Percentiles rank a stretch among this genome's conserved stretches.
phyloP scores from a whole-genome alignment of 352 stramenopile species.

The Thraustotheca clavata region DNA sequence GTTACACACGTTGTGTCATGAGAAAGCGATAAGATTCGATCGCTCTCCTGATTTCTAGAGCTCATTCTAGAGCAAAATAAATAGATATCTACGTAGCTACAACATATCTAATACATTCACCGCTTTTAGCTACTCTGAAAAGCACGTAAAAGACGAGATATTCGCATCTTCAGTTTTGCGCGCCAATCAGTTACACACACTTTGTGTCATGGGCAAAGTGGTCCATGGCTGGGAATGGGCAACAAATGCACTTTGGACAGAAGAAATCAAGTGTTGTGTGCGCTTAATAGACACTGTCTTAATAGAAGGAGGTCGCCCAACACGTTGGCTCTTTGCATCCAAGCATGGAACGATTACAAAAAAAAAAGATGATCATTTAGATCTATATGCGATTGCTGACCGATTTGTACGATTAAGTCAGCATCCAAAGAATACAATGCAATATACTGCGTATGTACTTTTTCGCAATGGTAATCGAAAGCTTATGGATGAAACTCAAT shows the following conservation, averaged over 20 bases:
- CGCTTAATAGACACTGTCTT: constrained; percentile 38
- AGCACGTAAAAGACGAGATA: no score
- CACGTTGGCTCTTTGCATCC: constrained; percentile 39
- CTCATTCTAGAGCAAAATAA: constrained; percentile 3
- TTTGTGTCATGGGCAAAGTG: background rate
- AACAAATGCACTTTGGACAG: constrained; percentile 25
- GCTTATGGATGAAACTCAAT: constrained; percentile 16
- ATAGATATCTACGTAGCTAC: no score
- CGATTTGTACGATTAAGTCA: constrained; percentile 31
- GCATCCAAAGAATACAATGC: constrained; percentile 11
- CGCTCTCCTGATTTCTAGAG: background rate
- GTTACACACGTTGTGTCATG: background rate
- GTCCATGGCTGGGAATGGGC: constrained; percentile 36
- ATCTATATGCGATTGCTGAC: constrained; percentile 33
- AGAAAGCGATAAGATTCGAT: no score
- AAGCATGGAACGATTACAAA: constrained; percentile 38
- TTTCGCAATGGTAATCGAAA: constrained; percentile 10
- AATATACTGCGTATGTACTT: constrained; percentile 22
- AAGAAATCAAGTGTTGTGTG: constrained; percentile 27
- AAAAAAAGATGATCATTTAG: constrained; percentile 30
- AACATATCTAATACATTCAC: no score
- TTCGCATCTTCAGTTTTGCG: background rate
- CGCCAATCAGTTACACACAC: background rate
- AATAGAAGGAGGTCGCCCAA: background rate
- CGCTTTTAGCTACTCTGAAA: no score